Percentiles rank a stretch among this genome's conserved stretches.
phyloP scores from a whole-genome alignment of 225 moss, liverwort and hornwort genomes.

The Neckera pumila region DNA sequence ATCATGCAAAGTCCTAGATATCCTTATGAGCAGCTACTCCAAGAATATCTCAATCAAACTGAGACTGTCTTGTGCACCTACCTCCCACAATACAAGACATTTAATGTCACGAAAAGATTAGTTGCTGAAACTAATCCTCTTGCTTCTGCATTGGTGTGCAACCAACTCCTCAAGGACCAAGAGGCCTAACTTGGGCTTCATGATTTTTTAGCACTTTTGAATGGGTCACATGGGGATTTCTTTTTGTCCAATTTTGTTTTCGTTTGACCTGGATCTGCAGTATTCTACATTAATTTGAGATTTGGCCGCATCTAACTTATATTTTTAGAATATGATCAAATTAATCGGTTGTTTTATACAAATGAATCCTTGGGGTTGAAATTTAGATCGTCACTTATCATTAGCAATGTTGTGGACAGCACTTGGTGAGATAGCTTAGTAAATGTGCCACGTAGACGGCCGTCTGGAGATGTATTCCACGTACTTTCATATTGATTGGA shows the following conservation, averaged over 20 bases:
- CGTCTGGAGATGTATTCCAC: background rate
- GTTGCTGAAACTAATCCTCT: background rate
- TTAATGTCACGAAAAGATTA: constrained; percentile 43
- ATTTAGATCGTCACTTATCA: background rate
- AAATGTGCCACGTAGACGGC: background rate
- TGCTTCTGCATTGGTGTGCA: background rate
- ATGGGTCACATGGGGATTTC: background rate
- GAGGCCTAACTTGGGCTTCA: too few species aligned
- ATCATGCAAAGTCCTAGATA: constrained; percentile 46
- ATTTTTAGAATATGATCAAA: background rate
- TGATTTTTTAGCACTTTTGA: background rate
- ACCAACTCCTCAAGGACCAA: background rate
- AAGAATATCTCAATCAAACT: constrained; percentile 43
- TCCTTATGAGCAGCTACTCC: constrained; percentile 40
- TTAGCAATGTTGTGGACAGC: background rate
- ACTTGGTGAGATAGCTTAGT: background rate
- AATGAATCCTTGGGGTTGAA: background rate
- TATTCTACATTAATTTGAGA: background rate
- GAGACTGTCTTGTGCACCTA: constrained; percentile 52
- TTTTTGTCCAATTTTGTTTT: background rate
- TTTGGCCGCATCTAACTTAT: background rate
- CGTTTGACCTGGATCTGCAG: background rate
- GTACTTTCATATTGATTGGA: background rate
- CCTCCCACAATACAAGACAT: constrained; percentile 32
- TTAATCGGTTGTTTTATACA: background rate